These are phyloP conservation scores for Plasmopara halstedii DNA, from an alignment of 352 stramenopile genomes.

Conservation along the genomic window DNA sequence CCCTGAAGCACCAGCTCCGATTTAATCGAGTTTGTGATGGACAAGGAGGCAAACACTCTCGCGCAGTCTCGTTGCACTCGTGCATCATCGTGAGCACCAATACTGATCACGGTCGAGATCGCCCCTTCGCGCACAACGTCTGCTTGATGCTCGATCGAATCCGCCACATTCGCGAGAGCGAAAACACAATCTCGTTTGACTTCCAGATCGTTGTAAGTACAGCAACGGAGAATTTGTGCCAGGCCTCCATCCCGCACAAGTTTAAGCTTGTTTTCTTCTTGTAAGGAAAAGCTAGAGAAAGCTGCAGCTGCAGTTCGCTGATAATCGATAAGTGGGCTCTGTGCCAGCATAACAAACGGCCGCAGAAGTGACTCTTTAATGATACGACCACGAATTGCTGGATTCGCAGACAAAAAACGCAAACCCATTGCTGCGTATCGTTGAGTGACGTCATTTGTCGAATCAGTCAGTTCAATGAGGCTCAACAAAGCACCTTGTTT, in stretches of 20 bases:
- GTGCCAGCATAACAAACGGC: constrained; percentile 89
- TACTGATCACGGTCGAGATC: constrained; percentile 69
- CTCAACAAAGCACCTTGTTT: constrained; percentile 88
- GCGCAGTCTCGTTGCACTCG: constrained; percentile 91
- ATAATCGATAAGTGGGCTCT: constrained; percentile 86
- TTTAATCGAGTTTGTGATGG: constrained; percentile 79
- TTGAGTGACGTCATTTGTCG: constrained; percentile 87
- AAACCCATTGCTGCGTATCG: constrained; percentile 93
- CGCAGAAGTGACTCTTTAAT: constrained; percentile 85
- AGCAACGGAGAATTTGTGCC: constrained; percentile 85
- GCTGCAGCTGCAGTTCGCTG: constrained; percentile 89
- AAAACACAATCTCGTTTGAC: constrained; percentile 90
- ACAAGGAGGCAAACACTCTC: constrained; percentile 88
- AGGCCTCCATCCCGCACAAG: constrained; percentile 90
- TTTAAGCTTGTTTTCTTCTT: constrained; percentile 92
- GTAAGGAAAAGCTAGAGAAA: constrained; percentile 88
- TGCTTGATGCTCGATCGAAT: constrained; percentile 84
- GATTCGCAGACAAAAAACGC: constrained; percentile 91
- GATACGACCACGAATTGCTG: constrained; percentile 90
- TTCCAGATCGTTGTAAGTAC: constrained; percentile 86
- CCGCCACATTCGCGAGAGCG: constrained; percentile 90
- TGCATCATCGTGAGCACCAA: constrained; percentile 75
- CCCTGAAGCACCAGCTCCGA: constrained; percentile 78
- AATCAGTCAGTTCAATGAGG: constrained; percentile 85
- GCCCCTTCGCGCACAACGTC: constrained; percentile 86